phyloP scores from a whole-genome alignment of 2,329 filamentous ascomycete species.

The Colletotrichum eleusines region DNA sequence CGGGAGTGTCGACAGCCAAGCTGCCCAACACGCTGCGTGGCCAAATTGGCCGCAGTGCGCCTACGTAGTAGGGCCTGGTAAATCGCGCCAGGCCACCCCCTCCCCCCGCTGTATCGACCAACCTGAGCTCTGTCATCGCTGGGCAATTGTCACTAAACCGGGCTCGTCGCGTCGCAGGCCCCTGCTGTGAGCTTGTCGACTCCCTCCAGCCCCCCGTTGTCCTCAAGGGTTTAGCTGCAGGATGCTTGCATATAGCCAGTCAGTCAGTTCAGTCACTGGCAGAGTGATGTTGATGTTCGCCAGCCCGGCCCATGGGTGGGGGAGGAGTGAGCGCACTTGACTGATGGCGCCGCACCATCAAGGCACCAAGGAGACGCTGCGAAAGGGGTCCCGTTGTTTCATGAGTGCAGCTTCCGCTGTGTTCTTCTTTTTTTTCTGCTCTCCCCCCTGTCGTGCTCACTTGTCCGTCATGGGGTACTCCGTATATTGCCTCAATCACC shows the following conservation, averaged over 20 bases:
- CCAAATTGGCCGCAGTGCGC: neutral
- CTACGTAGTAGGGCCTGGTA: neutral
- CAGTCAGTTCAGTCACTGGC: no score
- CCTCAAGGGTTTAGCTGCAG: neutral
- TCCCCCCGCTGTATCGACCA: slow-evolving; percentile 1
- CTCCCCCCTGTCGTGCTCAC: neutral
- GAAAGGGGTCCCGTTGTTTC: slow-evolving; percentile 26
- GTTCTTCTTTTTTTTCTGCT: slow-evolving; percentile 18
- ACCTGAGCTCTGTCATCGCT: slow-evolving; percentile 16
- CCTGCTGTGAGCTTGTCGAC: slow-evolving; percentile 19
- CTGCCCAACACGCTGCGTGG: neutral
- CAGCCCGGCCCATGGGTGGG: neutral
- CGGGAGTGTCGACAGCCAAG: slow-evolving; percentile 26
- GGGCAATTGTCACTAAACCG: neutral
- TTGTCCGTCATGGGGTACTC: neutral
- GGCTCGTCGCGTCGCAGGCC: slow-evolving; percentile 18
- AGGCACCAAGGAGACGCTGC: slow-evolving; percentile 7
- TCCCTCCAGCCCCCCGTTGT: slow-evolving; percentile 4
- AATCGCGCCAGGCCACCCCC: slow-evolving; percentile 5
- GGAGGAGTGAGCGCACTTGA: neutral
- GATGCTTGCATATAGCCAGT: no score
- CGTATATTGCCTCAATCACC: neutral
- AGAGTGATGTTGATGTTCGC: slow-evolving; percentile 4
- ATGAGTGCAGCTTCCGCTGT: slow-evolving; percentile 24
- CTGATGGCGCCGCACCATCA: slow-evolving; percentile 5